Evolutionary conservation across 176 grass and related monocot species (phyloP).

Genomic region (Neostapfia colusana): DNA sequence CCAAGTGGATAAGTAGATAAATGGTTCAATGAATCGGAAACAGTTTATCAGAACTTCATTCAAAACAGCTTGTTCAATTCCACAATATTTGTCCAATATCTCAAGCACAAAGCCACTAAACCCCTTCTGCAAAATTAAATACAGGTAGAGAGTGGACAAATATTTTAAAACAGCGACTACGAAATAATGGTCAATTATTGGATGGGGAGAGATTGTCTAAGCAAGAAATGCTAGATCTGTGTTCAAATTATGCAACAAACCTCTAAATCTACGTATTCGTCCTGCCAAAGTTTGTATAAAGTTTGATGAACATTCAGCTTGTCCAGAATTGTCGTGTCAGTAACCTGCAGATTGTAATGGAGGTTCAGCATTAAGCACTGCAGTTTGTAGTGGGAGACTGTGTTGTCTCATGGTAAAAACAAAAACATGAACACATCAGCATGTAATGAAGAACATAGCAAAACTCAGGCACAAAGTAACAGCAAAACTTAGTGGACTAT

Average conservation of each 20-base stretch:
- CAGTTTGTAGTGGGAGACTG: slow-evolving; percentile 25
- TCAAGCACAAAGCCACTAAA: not conserved
- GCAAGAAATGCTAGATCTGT: not conserved
- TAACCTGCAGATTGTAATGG: slow-evolving; percentile 64
- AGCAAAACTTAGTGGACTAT: slow-evolving; percentile 8
- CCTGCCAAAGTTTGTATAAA: slow-evolving; percentile 82
- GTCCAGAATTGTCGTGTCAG: slow-evolving; percentile 66
- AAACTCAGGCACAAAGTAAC: slow-evolving; percentile 3
- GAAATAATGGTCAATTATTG: not conserved
- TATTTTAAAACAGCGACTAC: not conserved
- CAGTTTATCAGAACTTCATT: not conserved
- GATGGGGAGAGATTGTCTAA: slow-evolving; percentile 1
- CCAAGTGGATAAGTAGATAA: not conserved
- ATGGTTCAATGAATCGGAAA: not conserved
- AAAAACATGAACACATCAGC: slow-evolving; percentile 22
- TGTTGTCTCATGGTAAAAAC: slow-evolving; percentile 25
- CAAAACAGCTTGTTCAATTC: not conserved
- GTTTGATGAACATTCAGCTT: slow-evolving; percentile 71
- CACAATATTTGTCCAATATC: not conserved
- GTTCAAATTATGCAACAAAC: slow-evolving; percentile 30
- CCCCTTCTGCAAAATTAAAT: not conserved
- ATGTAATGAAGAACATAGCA: slow-evolving; percentile 32
- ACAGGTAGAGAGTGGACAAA: not conserved
- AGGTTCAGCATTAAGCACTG: slow-evolving; percentile 16
- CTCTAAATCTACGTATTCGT: slow-evolving; percentile 67